Base-by-base conservation (phyloP, 257 asterid genomes). In the Ocimum tenuiflorum region DNA sequence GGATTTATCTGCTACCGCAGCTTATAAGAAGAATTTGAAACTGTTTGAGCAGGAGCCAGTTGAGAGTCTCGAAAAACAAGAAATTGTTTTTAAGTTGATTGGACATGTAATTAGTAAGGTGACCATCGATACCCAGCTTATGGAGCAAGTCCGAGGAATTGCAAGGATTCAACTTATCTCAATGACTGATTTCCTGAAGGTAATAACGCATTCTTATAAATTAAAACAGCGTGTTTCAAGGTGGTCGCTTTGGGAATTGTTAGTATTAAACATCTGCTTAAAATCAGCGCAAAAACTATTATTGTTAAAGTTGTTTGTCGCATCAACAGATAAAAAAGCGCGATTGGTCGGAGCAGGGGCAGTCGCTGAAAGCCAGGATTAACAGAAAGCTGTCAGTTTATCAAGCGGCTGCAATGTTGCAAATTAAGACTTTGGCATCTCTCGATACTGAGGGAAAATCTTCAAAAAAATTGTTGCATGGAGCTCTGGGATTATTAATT, bases 261-360 rank as follows among this genome's bases (percentile, higher is more conserved):
- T 38, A 69, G 39, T 72, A 75, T 56, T 55, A 57, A 33, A 53
- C 48, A 61, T 46, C 42, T 63, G 68, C 69, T 54, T 22, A 57
- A 49, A 63, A 66, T 64, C n/a, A 20, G 41, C 29, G 18, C 12
- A 68, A 43, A 59, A 7, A 39, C 68, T 57, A 67, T 70, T 66
- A 64, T 43, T 65, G 69, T 50, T 63, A 73, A 45, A 49, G 43
- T 63, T 77, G 17, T 43, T 63, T 74, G 38, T 75, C 72, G 43
- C 48, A 39, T 63, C 78, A 65, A 73, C 89, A 94, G 99, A 84
- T 85, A 67, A 83, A 91, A 78, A 90, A 87, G 87, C 86, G 88
- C 6, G 95, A 86, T 72, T 94, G 99, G 99, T 73, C 95, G 2
- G 95, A 83, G 75, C 97, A 94, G 65, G 99, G 99, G 71, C 97